Evolutionary conservation across 2,329 filamentous ascomycete species (phyloP), one percentile per base, ranked within the genome.

Genomic region (Ascochyta pisi): DNA sequence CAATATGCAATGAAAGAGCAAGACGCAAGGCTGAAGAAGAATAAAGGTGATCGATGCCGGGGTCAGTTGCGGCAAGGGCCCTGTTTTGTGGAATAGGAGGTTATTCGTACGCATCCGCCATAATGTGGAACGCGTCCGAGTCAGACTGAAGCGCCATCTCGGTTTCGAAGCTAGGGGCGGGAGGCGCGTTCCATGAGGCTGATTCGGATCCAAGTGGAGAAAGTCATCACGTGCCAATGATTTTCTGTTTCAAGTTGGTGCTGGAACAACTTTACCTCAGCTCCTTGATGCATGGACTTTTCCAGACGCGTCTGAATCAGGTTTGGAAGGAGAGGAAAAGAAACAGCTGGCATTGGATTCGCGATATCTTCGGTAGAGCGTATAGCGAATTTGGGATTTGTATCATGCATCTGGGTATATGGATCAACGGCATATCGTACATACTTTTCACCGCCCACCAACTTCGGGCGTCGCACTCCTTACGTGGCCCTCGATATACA

Each of bases 401-500:
- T 24, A 37, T 41, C 45, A 22, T 45, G 35, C 45, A 45, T 24
- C 9, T 40, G 33, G 27, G 45, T 34, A 50, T 34, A 37, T 54
- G n/a, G 12, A 44, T 50, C 22, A 22, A 35, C 8, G 22, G n/a
- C 6, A 39, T 10, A 3, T 24, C 10, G 15, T 27, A 33, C 41
- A 44, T 16, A 15, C 40, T 40, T 47, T 13, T 50, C 46, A 68
- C 29, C 60, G 50, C 16, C 65, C 58, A 34, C 61, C 60, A 39
- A 61, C 64, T 26, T 42, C 39, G 3, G 60, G 58, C 38, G 40
- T 46, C n/a, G 42, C 27, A 27, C 52, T 61, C 54, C 57, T 67
- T 37, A 68, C 38, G 23, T 58, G 49, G 3, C 59, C 61, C 26
- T 62, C 60, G 15, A 58, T 44, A 37, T 69, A 70, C 57, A 69